These are phyloP conservation scores for Candida smagusa DNA, from an alignment of 1,139 yeast species.

Conservation along the genomic window DNA sequence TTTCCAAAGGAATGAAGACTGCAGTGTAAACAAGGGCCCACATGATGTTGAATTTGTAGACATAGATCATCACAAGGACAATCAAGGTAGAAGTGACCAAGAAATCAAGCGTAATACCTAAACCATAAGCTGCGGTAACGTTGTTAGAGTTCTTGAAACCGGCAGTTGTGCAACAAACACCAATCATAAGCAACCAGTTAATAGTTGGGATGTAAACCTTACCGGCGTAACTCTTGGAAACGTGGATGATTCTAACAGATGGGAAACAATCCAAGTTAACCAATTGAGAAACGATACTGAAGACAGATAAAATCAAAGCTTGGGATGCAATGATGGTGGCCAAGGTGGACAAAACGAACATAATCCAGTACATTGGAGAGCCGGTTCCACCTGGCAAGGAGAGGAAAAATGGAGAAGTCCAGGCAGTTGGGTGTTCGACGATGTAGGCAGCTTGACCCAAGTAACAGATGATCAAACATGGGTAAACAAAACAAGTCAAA, in stretches of 20 bases:
- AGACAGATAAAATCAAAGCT: conserved; percentile 56
- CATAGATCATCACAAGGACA: conserved; percentile 43
- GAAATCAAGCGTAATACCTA: conserved; percentile 56
- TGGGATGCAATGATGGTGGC: conserved; percentile 60
- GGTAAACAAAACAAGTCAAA: conserved; percentile 45
- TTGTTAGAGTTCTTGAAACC: conserved; percentile 49
- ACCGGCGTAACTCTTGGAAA: conserved; percentile 41
- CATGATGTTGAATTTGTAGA: conserved; percentile 34
- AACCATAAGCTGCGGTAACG: conserved; percentile 60
- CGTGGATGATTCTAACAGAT: conserved; percentile 40
- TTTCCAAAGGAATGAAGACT: conserved; percentile 46
- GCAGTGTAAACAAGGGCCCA: conserved; percentile 33
- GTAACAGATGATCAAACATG: conserved; percentile 48
- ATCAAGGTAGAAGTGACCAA: conserved; percentile 48
- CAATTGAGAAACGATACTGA: conserved; percentile 49
- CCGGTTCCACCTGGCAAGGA: conserved; percentile 51
- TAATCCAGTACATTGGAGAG: conserved; percentile 46
- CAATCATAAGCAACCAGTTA: conserved; percentile 48
- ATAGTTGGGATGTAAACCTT: conserved; percentile 50
- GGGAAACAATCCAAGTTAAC: conserved; percentile 56
- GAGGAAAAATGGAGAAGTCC: conserved; percentile 42
- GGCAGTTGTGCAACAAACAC: conserved; percentile 47
- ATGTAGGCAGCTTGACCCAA: conserved; percentile 58
- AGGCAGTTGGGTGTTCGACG: conserved; percentile 36
- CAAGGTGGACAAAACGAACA: conserved; percentile 51